phyloP scores from a whole-genome alignment of 768 basidiomycete species.

The Trichaptum fuscoviolaceum region DNA sequence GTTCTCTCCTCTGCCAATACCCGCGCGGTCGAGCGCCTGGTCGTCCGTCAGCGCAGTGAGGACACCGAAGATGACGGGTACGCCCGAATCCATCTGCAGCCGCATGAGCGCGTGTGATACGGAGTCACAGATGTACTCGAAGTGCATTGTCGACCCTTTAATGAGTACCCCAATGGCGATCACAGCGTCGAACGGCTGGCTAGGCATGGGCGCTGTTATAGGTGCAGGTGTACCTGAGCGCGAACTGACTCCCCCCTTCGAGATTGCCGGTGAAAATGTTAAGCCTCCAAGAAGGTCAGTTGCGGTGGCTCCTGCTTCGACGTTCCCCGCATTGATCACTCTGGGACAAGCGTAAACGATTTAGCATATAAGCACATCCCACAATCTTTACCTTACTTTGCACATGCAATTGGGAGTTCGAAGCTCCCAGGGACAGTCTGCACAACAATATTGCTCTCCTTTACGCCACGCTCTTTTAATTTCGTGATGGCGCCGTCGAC shows the following conservation, averaged over 20 bases:
- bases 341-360: slow-evolving; percentile 33
- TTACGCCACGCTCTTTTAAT: slow-evolving; percentile 81
- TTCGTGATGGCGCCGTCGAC: slow-evolving; percentile 74
- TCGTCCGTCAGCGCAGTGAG: slow-evolving; percentile 89
- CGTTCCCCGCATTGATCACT: slow-evolving; percentile 82
- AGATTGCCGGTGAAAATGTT: slow-evolving; percentile 32
- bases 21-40: slow-evolving; percentile 93
- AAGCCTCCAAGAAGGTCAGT: slow-evolving; percentile 74
- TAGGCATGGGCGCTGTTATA: slow-evolving; percentile 34
- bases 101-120: slow-evolving; percentile 94
- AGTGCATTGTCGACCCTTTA: slow-evolving; percentile 98
- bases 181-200: slow-evolving; percentile 83
- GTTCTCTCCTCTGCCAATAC: slow-evolving; percentile 60
- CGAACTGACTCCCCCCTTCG: slow-evolving; percentile 37
- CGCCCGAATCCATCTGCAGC: slow-evolving; percentile 87
- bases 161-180: slow-evolving; percentile 98
- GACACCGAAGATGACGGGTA: slow-evolving; percentile 95
- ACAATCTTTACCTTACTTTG: slow-evolving; percentile 50
- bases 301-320: slow-evolving; percentile 73
- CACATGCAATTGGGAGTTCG: slow-evolving; percentile 83
- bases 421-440: slow-evolving; percentile 94
- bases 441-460: slow-evolving; percentile 82
- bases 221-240: slow-evolving; percentile 51
- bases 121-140: slow-evolving; percentile 96
- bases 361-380: slow-evolving; percentile 8